Evolutionary conservation across 345 rosid genomes (phyloP).

Genomic region (Salix arbutifolia): DNA sequence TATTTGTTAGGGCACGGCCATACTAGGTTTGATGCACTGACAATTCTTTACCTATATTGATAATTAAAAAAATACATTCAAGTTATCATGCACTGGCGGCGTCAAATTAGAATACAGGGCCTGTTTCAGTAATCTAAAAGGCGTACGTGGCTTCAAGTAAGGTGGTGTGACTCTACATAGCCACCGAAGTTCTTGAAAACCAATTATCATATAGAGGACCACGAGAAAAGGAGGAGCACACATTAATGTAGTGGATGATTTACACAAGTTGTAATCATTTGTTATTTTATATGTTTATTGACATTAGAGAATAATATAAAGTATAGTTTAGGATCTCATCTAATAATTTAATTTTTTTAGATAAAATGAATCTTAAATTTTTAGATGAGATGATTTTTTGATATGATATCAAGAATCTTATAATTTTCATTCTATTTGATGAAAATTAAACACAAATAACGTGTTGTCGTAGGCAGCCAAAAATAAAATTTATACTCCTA

Average conservation of each 20-base stretch:
- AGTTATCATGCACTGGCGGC: neutral
- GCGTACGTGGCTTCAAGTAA: slow-evolving; percentile 5
- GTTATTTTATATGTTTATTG: too few species aligned
- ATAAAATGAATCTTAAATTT: too few species aligned
- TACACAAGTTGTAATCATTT: neutral
- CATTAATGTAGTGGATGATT: neutral
- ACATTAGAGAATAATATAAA: too few species aligned
- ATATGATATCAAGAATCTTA: too few species aligned
- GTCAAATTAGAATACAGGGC: neutral
- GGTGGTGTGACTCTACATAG: neutral
- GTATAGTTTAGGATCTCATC: too few species aligned
- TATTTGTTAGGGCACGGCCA: neutral
- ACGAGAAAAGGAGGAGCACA: neutral
- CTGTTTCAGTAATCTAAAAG: neutral
- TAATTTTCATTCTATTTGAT: too few species aligned
- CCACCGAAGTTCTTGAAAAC: neutral
- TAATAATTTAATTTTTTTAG: too few species aligned
- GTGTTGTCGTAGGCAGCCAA: fast-evolving
- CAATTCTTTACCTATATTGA: too few species aligned
- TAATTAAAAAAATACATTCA: too few species aligned
- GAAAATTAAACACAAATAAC: fast-evolving
- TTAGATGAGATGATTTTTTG: too few species aligned
- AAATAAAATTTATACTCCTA: too few species aligned
- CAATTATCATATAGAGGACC: neutral
- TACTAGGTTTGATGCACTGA: too few species aligned